phyloP scores from a whole-genome alignment of 2,329 filamentous ascomycete genomes.

The Diaporthe amygdali region DNA sequence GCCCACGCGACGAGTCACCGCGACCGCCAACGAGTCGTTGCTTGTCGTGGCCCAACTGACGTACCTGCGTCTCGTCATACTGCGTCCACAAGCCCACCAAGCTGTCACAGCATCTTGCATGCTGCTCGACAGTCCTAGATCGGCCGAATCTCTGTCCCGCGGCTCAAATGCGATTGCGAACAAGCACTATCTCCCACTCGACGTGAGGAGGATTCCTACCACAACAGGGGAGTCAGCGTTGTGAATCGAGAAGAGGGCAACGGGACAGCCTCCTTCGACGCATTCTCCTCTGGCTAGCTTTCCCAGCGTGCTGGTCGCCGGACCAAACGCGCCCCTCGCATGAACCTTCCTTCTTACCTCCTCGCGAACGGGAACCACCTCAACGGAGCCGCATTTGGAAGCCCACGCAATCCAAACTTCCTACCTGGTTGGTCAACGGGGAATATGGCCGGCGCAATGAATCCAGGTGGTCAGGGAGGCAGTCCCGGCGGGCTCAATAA shows the following conservation, averaged over 20 bases:
- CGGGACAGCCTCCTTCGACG: background rate
- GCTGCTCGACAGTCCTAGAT: background rate
- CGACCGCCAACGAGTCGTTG: background rate
- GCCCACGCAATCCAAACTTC: constrained; percentile 17
- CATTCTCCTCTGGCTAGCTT: background rate
- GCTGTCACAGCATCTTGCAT: constrained; percentile 18
- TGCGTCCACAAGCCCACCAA: constrained; percentile 11
- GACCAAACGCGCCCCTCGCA: constrained; percentile 16
- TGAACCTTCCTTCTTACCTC: constrained; percentile 5
- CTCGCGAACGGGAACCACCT: background rate
- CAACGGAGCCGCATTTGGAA: constrained; percentile 4
- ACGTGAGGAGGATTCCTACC: constrained; percentile 4
- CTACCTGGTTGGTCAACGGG: background rate
- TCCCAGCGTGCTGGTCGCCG: constrained; percentile 11
- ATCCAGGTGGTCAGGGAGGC: constrained; percentile 23
- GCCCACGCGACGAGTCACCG: constrained; percentile 8
- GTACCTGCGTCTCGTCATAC: constrained; percentile 20
- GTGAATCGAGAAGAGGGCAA: background rate
- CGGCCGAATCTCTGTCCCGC: background rate
- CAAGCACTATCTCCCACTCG: constrained; percentile 5
- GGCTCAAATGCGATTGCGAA: constrained; percentile 19
- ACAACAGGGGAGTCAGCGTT: background rate
- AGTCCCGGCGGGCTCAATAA: constrained; percentile 22
- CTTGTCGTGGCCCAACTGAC: constrained; percentile 15
- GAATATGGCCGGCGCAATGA: constrained; percentile 26